Conservation (phyloP, 2,329 filamentous ascomycete genomes). For the Fusarium sp. region DNA sequence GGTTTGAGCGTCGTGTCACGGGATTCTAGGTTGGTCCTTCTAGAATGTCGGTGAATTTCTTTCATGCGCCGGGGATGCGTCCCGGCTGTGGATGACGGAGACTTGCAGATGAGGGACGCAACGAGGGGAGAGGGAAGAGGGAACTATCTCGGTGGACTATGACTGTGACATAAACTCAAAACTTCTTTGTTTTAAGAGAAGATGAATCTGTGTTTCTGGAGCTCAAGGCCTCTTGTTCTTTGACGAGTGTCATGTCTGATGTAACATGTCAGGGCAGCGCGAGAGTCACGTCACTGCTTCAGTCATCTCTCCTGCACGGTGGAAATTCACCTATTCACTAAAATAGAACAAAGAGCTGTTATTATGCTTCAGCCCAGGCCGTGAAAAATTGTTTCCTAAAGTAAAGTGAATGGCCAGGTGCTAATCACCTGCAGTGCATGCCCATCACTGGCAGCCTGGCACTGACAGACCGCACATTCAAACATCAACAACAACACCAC, state of each 20-base stretch:
- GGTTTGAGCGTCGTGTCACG: slow-evolving; percentile 30
- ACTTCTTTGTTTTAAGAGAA: background rate
- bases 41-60: slow-evolving; percentile 10
- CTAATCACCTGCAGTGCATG: background rate
- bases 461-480: background rate
- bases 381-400: background rate
- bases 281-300: background rate
- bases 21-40: slow-evolving; percentile 8
- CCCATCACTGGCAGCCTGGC: background rate
- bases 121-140: background rate
- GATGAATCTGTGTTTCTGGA: background rate
- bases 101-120: background rate
- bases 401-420: background rate
- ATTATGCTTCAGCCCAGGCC: background rate
- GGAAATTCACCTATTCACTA: background rate
- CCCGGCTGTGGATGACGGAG: background rate
- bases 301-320: background rate
- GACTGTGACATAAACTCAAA: background rate
- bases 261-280: background rate
- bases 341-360: background rate
- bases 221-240: background rate
- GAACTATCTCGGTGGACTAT: background rate
- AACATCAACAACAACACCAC: background rate
- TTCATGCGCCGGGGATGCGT: background rate
- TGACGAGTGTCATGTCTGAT: background rate